phyloP scores from a whole-genome alignment of 2,329 filamentous ascomycete genomes.

The Paramyrothecium roridum region DNA sequence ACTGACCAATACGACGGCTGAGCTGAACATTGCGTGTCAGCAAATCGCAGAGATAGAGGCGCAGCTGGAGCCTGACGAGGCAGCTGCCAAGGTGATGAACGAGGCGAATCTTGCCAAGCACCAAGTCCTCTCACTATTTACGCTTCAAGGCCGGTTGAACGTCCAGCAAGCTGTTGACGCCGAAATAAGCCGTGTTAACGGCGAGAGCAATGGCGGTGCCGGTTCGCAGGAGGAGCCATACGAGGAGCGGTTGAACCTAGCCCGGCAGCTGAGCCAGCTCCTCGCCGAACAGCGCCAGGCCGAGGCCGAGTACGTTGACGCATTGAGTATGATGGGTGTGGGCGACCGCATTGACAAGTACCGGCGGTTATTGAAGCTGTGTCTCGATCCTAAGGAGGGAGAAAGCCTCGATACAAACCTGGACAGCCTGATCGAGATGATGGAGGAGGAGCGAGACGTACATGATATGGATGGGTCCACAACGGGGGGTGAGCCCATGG shows the following conservation, averaged over 20 bases:
- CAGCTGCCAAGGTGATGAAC: conserved; percentile 44
- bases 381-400: conserved; percentile 63
- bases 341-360: conserved; percentile 74
- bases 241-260: conserved; percentile 55
- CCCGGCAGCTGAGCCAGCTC: conserved; percentile 53
- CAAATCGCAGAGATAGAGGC: conserved; percentile 57
- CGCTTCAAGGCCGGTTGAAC: conserved; percentile 50
- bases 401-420: conserved; percentile 66
- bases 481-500: conserved; percentile 1
- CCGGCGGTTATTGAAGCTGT: conserved; percentile 64
- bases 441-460: conserved; percentile 58
- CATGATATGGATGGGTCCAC: conserved; percentile 28
- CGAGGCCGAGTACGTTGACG: conserved; percentile 66
- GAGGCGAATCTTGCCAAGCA: conserved; percentile 49
- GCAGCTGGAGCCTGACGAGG: conserved; percentile 53
- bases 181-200: conserved; percentile 48
- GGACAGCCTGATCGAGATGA: conserved; percentile 58
- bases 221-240: conserved; percentile 38
- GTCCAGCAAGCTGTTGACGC: conserved; percentile 50
- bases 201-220: conserved; percentile 41
- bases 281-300: conserved; percentile 58
- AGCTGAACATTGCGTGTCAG: conserved; percentile 59
- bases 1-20: conserved; percentile 63
- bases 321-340: conserved; percentile 65
- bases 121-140: conserved; percentile 45